Base-by-base conservation (phyloP, 805 yeast species). In the Clavispora fructus region DNA sequence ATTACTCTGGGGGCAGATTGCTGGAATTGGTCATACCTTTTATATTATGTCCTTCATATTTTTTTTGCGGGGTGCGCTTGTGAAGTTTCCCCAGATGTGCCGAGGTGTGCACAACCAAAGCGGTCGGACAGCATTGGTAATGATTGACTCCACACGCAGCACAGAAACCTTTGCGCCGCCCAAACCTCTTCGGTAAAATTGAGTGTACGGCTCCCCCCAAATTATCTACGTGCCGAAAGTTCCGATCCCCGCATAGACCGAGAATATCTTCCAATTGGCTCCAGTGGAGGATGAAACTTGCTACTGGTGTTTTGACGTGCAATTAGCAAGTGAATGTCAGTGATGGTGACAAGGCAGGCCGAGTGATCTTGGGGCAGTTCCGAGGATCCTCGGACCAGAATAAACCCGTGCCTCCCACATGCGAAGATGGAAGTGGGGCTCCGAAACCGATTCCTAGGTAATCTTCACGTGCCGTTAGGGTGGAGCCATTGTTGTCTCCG, bases 1-100 rank as follows among this genome's bases (percentile, higher is more conserved):
- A 23, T 12, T 19, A 6, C 17, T 25, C 13, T 8, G 11, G 17
- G 41, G 31, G 30, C 13, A 29, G 37, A 38, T 41, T 29, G 31
- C 35, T 37, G 40, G 42, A 30, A 16, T n/a, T 2, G 25, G 26
- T 19, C 27, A 16, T 13, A n/a, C 19, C 29, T 39, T 48, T 35
- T 40, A 33, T 35, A 13, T 25, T 40, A 40, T 11, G 23, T 3
- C 12, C 7, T 14, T 33, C 12, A n/a, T 3, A 19, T 44, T 44
- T 50, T 4, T 26, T 44, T 44, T 50, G 54, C 54, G 54, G 54
- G 54, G 54, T 44, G 48, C 42, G 48, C 51, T 40, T 39, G 49
- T 31, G 46, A 42, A 44, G 48, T 39, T 48, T 48, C 44, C 47
- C 45, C 53, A 35, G 48, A 42, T 35, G 14, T 40, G 30, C 52